phyloP scores from a whole-genome alignment of 345 rosid genomes.

The Populus pruinosa region DNA sequence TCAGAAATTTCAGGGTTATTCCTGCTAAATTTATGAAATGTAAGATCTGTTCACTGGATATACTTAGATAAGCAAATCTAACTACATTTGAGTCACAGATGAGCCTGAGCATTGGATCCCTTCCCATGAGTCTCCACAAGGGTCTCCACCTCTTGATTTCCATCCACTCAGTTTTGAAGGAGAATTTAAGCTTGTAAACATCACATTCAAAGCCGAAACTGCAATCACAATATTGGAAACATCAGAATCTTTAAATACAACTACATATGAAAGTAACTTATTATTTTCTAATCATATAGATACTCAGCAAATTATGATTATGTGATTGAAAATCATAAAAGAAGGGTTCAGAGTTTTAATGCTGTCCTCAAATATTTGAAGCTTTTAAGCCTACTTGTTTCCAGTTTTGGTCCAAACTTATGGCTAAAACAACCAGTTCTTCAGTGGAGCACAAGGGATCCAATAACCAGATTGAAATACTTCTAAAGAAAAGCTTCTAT shows the following conservation, averaged over 20 bases:
- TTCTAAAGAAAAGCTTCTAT: too few relatives aligned
- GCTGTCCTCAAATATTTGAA: too few relatives aligned
- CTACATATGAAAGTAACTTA: neutral
- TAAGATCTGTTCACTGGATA: neutral
- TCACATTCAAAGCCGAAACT: conserved; percentile 82
- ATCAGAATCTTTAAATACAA: conserved; percentile 15
- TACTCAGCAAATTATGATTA: too few relatives aligned
- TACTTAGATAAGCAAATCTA: neutral
- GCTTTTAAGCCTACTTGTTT: too few relatives aligned
- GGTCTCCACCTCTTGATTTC: conserved; percentile 78
- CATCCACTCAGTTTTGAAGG: conserved; percentile 69
- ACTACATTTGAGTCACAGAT: conserved; percentile 71
- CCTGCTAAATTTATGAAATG: too few relatives aligned
- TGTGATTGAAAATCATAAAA: too few relatives aligned
- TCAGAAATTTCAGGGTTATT: neutral
- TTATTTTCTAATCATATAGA: too few relatives aligned
- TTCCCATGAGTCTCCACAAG: conserved; percentile 84
- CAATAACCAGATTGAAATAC: too few relatives aligned
- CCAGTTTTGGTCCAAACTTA: too few relatives aligned
- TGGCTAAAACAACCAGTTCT: too few relatives aligned
- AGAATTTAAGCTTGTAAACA: conserved; percentile 75
- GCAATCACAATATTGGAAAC: conserved; percentile 19
- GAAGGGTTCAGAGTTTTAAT: too few relatives aligned
- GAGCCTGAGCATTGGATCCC: conserved; percentile 83
- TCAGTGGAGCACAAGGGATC: too few relatives aligned